Conservation (phyloP, 371 early-diverging fungal species). For the Batkoa obscura region DNA sequence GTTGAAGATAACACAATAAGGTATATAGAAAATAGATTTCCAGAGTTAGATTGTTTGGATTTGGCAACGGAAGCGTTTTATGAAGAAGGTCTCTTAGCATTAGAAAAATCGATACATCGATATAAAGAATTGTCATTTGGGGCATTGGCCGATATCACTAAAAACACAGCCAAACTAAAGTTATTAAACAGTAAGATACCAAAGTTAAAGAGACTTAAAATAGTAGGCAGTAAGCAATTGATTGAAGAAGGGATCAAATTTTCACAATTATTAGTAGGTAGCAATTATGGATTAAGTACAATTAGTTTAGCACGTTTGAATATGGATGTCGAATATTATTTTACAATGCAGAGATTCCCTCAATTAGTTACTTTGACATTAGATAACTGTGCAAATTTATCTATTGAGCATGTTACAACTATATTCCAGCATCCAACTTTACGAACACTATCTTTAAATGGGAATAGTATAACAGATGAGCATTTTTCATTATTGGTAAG, state of each 20-base stretch:
- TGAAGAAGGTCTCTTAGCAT: not conserved
- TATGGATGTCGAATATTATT: not conserved
- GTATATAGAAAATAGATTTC: not conserved
- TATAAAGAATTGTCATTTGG: constrained; percentile 12
- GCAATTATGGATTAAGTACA: not conserved
- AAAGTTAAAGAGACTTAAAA: not conserved
- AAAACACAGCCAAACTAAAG: not conserved
- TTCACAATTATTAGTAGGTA: not conserved
- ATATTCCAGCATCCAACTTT: no score
- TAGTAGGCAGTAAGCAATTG: not conserved
- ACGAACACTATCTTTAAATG: no score
- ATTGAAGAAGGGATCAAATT: not conserved
- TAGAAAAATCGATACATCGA: not conserved
- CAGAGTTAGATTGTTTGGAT: not conserved
- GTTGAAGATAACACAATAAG: not conserved
- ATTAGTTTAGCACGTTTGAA: not conserved
- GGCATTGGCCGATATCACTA: constrained; percentile 17
- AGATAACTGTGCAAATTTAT: not conserved
- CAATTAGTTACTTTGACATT: not conserved
- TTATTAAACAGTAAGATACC: not conserved
- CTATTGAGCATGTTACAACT: no score
- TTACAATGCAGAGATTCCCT: not conserved
- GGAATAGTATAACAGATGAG: no score
- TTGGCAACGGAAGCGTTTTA: not conserved
- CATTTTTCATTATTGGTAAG: no score